Conservation (phyloP, 176 grass and related monocot genomes). For the Carex myosuroides region DNA sequence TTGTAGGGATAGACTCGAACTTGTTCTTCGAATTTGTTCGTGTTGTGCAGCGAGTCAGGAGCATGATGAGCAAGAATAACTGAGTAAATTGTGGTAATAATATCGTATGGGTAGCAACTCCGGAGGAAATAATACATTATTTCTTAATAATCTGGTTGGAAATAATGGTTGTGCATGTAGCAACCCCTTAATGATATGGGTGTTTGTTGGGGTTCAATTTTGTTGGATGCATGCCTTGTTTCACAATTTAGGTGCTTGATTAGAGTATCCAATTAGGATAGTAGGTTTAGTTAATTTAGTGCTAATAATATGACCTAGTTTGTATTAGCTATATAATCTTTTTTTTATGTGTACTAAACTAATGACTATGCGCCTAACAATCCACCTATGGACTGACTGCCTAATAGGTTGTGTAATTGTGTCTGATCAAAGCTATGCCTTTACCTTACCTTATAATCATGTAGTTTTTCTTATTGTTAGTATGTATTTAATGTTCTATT, state of each 20-base stretch:
- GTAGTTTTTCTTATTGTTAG: background rate
- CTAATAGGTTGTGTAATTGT: background rate
- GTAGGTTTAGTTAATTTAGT: background rate
- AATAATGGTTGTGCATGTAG: background rate
- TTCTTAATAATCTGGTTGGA: background rate
- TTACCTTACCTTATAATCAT: background rate
- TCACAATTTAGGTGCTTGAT: background rate
- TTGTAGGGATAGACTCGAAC: conserved; percentile 56
- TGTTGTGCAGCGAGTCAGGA: conserved; percentile 51
- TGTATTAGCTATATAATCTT: background rate
- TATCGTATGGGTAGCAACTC: background rate
- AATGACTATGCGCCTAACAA: background rate
- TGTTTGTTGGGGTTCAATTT: conserved; percentile 5
- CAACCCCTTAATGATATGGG: background rate
- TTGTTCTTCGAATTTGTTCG: conserved; percentile 59
- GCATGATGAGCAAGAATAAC: conserved; percentile 30
- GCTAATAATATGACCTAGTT: background rate
- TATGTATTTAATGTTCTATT: background rate
- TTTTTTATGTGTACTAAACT: background rate
- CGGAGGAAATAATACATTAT: background rate
- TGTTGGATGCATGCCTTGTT: conserved; percentile 1
- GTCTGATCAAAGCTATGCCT: background rate
- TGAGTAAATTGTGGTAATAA: background rate
- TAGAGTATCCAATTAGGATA: background rate
- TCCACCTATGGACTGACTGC: background rate